These are phyloP conservation scores for Dioscorea alata DNA, from an alignment of 106 monocot genomes.

Conservation along the genomic window DNA sequence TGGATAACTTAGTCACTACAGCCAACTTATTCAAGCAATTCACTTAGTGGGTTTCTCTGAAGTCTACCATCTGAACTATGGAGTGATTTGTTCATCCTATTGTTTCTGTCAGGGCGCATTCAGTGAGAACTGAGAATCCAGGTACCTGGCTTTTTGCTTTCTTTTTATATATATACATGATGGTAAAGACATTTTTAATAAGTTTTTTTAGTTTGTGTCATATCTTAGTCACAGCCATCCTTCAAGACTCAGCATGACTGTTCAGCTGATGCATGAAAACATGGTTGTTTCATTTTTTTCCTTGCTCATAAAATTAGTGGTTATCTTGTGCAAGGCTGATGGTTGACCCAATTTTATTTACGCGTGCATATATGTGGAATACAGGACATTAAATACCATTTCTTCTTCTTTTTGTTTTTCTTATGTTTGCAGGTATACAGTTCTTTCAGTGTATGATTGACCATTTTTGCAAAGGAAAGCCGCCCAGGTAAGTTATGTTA, in stretches of 20 bases:
- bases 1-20: neutral
- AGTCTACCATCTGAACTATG: neutral
- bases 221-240: neutral
- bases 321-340: no score
- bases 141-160: neutral
- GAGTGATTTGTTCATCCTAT: neutral
- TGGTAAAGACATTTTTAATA: neutral
- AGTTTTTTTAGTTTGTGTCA: neutral
- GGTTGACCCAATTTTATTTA: no score
- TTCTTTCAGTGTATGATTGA: no score
- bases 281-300: no score
- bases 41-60: neutral
- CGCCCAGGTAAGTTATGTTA: no score
- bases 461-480: no score
- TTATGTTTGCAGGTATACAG: no score
- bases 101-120: neutral
- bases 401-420: no score
- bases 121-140: neutral
- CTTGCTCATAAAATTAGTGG: no score
- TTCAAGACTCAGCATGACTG: neutral
- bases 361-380: no score
- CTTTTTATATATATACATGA: neutral
- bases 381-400: no score
- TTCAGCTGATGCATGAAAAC: neutral
- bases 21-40: neutral